These are phyloP conservation scores for Didymella glomerata DNA, from an alignment of 2,329 filamentous ascomycete species.

Conservation along the genomic window DNA sequence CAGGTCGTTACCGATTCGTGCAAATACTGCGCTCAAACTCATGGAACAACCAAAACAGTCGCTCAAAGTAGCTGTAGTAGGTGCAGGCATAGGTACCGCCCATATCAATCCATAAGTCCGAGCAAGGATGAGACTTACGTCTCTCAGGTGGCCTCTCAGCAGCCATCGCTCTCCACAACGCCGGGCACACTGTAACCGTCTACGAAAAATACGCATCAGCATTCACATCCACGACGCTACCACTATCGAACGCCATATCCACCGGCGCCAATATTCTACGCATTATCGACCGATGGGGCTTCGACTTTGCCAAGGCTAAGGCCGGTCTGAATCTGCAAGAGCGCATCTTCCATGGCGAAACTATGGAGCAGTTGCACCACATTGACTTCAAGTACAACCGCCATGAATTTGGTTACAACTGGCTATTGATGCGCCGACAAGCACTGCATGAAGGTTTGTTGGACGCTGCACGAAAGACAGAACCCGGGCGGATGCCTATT, in stretches of 20 bases:
- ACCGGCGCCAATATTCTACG: constrained; percentile 12
- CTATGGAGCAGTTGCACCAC: constrained; percentile 7
- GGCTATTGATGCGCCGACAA: constrained; percentile 16
- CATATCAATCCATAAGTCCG: accelerated
- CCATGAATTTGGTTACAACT: constrained; percentile 11
- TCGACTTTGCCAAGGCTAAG: constrained; percentile 9
- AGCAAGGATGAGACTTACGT: not conserved
- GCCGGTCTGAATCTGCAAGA: constrained; percentile 6
- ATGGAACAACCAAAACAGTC: not conserved
- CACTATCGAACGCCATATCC: constrained; percentile 12
- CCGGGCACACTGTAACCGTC: constrained; percentile 66
- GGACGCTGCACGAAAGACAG: not conserved
- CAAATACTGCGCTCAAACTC: not conserved
- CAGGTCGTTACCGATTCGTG: not conserved
- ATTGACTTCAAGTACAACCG: constrained; percentile 18
- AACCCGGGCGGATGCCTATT: not conserved
- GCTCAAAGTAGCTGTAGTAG: constrained; percentile 7
- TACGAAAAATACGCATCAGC: constrained; percentile 73
- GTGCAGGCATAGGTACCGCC: constrained; percentile 4
- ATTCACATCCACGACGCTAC: constrained; percentile 11
- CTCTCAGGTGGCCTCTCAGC: constrained; percentile 57
- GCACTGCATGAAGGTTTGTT: constrained; percentile 14
- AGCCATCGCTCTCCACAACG: constrained; percentile 61
- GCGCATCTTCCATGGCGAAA: constrained; percentile 13
- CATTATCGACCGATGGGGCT: constrained; percentile 12